Base-by-base conservation (phyloP, 2,329 filamentous ascomycete genomes). In the Talaromyces rugulosus region DNA sequence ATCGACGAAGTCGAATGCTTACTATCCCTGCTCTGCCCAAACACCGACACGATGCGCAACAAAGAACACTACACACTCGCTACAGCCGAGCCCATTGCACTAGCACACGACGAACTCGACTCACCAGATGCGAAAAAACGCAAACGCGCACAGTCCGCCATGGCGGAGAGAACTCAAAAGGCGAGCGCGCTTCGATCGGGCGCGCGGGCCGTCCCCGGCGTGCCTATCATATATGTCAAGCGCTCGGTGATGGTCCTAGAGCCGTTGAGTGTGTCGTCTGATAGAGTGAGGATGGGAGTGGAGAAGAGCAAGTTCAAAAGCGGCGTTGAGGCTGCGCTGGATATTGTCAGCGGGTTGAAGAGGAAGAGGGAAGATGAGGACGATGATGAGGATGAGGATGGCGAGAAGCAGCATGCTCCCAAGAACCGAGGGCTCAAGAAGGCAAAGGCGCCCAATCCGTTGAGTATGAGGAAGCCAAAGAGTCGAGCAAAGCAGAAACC, bases 221-320 rank as follows among this genome's bases (percentile, higher is more conserved):
- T 81, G 34, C 80, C 80, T 16, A 78, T 82, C 31, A 76, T 82
- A 51, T 82, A 81, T 67, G 80, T 82, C 34, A 81, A 81, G 70
- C 73, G 80, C 54, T 81, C 79, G 16, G 79, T 82, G 7, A 81
- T 82, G 80, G 74, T 82, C 14, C 67, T 82, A 60, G 80, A 82
- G 67, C 80, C 80, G 14, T 72, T 81, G 73, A 80, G 78, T 60
- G 72, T 69, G 23, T 70, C 72, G 1, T 81, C 78, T 14, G 76
- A 79, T 65, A 70, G 70, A 27, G 70, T 80, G 12, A 71, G 77
- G 42, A 74, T 79, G 54, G 75, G 74, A 0, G 70, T 75, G n/a
- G 80, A 82, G 70, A 75, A 71, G 63, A 77, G 75, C 44, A 82
- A 82, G 66, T 79, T 82, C 63, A 74, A 75, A 52, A 74, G 72